Percentiles rank a stretch among this genome's conserved stretches.
Evolutionary conservation across 176 grass and related monocot genomes (phyloP).

Genomic region (Juncus inflexus): DNA sequence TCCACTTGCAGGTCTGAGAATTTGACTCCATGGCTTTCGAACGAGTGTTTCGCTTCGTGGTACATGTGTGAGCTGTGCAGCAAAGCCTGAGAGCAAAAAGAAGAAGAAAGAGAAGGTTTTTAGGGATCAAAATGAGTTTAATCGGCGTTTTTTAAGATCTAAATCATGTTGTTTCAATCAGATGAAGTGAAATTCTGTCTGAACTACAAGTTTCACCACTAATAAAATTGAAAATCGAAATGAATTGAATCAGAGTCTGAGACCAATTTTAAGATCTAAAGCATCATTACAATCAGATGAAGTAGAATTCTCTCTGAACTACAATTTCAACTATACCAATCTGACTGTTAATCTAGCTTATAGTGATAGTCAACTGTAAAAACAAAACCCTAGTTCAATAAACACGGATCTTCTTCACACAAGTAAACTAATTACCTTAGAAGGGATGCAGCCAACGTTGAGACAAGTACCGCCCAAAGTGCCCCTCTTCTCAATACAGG

Average conservation of each 20-base stretch:
- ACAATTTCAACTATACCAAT: too few relatives aligned
- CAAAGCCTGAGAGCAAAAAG: conserved; percentile 77
- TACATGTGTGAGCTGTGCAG: conserved; percentile 99
- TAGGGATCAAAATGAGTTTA: too few relatives aligned
- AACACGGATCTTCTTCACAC: background rate
- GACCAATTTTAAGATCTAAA: too few relatives aligned
- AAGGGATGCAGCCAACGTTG: conserved; percentile 92
- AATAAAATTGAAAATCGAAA: too few relatives aligned
- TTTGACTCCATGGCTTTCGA: conserved; percentile 75
- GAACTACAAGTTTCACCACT: too few relatives aligned
- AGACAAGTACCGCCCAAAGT: conserved; percentile 82
- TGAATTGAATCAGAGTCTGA: too few relatives aligned
- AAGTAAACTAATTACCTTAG: conserved; percentile 51
- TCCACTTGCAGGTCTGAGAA: conserved; percentile 77
- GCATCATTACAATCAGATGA: too few relatives aligned
- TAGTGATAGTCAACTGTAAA: background rate
- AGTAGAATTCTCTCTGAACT: background rate
- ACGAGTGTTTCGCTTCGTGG: conserved; percentile 83
- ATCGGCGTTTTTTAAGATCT: conserved; percentile 17
- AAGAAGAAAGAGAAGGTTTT: too few relatives aligned
- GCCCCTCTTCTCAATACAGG: conserved; percentile 91
- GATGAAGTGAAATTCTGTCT: background rate
- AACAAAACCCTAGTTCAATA: background rate
- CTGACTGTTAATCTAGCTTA: too few relatives aligned
- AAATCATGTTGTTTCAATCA: too few relatives aligned